Base-by-base conservation (phyloP, 768 basidiomycete species). In the Hirschioporus abietinus region DNA sequence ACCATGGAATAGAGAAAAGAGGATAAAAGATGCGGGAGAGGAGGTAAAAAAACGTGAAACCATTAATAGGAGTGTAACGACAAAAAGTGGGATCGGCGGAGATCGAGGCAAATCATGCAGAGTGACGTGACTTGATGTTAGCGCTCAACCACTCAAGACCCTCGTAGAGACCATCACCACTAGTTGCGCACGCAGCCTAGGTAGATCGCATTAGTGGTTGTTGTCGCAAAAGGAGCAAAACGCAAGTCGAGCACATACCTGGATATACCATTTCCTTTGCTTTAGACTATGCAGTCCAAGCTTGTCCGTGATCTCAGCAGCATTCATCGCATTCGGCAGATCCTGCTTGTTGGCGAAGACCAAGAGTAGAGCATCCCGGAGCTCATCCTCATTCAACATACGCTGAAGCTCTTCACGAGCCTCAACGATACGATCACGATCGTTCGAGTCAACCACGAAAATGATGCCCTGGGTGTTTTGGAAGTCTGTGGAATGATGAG, bases 341-440 rank as follows among this genome's bases (percentile, higher is more conserved):
- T 99, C 97, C 82, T 99, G 97, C 84, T 99, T 99, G 89, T 99
- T 99, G 79, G 97, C 97, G 74, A 99, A 99, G 75, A 99, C 97
- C 71, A 99, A 88, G 71, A 99, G 91, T 73, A 98, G 91, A 64
- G 97, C 96, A 79, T 98, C 95, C 70, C 96, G 93, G 72, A 99
- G 91, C 81, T 99, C 97, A 76, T 99, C 97, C 79, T 99, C 97
- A 80, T 97, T 98, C 78, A 99, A 80, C 97, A 99, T 99, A 74
- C 97, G 91, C 79, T 99, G 97, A 65, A 99, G 88, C 81, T 99
- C 97, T 82, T 99, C 97, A 69, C 97, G 90, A 67, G 97, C 97
- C 82, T 99, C 97, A 52, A 93, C 91, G 70, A 99, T 92, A 91
- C 97, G 97, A 81, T 99, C 97, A 80, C 97, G 84, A 83, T 99